These are phyloP conservation scores for Globisporangium cylindrosporum DNA, from an alignment of 352 stramenopile genomes.

Conservation along the genomic window DNA sequence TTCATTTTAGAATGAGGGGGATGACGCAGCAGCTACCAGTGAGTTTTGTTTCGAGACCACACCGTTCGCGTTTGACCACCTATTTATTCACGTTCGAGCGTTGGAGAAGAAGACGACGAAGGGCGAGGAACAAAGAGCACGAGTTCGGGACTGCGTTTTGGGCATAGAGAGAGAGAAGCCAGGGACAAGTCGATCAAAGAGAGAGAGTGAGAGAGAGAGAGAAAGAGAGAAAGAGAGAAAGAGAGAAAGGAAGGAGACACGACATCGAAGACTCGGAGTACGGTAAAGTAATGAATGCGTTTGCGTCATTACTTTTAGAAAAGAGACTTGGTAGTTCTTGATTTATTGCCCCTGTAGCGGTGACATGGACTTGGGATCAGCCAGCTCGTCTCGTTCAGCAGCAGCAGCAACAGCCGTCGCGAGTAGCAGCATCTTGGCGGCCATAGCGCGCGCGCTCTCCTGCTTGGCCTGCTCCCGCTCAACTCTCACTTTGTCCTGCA, in stretches of 20 bases:
- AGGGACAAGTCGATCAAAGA: background rate
- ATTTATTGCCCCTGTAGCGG: background rate
- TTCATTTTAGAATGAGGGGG: background rate
- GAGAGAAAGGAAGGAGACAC: background rate
- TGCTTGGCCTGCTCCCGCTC: conserved; percentile 68
- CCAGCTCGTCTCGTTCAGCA: background rate
- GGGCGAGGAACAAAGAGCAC: background rate
- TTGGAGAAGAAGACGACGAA: background rate
- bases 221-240: background rate
- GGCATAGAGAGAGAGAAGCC: background rate
- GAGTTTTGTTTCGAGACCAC: background rate
- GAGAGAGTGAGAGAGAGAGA: background rate
- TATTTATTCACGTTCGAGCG: conserved; percentile 19
- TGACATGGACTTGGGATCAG: background rate
- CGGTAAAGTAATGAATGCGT: conserved; percentile 1
- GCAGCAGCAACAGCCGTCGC: background rate
- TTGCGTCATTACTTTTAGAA: conserved; percentile 5
- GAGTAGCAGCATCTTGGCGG: conserved; percentile 26
- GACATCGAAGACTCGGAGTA: background rate
- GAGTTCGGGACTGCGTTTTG: conserved; percentile 1
- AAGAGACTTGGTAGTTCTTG: background rate
- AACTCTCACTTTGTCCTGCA: conserved; percentile 42
- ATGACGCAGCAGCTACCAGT: background rate
- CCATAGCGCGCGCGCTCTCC: conserved; percentile 67
- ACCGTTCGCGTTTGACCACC: background rate